Conservation (phyloP, 2,329 filamentous ascomycete genomes). For the Scedosporium aurantiacum region DNA sequence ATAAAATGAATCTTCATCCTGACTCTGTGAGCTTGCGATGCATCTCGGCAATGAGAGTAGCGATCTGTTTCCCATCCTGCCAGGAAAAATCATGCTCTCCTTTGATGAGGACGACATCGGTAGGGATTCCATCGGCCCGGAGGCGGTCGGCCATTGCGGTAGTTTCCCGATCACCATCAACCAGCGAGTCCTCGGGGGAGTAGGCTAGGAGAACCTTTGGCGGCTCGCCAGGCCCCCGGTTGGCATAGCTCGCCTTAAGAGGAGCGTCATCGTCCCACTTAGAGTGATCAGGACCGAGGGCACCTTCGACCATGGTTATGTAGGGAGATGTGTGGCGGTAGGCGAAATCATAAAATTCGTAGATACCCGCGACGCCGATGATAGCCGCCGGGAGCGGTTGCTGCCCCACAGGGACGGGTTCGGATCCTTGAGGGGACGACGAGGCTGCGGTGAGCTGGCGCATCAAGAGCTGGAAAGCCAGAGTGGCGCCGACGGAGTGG, state of each 20-base stretch:
- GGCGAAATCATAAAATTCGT: slow-evolving; percentile 47
- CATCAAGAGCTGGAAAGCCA: slow-evolving; percentile 39
- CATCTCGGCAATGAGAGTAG: slow-evolving; percentile 23
- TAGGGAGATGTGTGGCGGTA: slow-evolving; percentile 38
- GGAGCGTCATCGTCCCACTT: slow-evolving; percentile 48
- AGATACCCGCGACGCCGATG: slow-evolving; percentile 56
- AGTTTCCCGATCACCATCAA: slow-evolving; percentile 45
- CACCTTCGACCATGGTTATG: slow-evolving; percentile 41
- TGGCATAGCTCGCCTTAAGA: slow-evolving; percentile 28
- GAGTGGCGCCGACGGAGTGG: slow-evolving; percentile 50
- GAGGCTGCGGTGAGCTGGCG: slow-evolving; percentile 19
- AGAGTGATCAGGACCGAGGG: slow-evolving; percentile 44
- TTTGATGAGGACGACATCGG: slow-evolving; percentile 24
- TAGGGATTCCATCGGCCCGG: slow-evolving; percentile 22
- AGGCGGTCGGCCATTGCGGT: slow-evolving; percentile 43
- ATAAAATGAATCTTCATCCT: slow-evolving; percentile 29
- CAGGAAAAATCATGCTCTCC: slow-evolving; percentile 56
- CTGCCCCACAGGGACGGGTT: slow-evolving; percentile 12
- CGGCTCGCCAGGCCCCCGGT: slow-evolving; percentile 23
- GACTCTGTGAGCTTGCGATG: slow-evolving; percentile 51
- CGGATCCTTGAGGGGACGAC: not conserved
- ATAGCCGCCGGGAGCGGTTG: slow-evolving; percentile 37
- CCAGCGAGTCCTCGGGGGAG: slow-evolving; percentile 35
- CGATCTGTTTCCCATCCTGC: slow-evolving; percentile 41
- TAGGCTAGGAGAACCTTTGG: slow-evolving; percentile 29